phyloP scores from a whole-genome alignment of 2,329 filamentous ascomycete species.

The Lasiodiplodia hormozganensis region DNA sequence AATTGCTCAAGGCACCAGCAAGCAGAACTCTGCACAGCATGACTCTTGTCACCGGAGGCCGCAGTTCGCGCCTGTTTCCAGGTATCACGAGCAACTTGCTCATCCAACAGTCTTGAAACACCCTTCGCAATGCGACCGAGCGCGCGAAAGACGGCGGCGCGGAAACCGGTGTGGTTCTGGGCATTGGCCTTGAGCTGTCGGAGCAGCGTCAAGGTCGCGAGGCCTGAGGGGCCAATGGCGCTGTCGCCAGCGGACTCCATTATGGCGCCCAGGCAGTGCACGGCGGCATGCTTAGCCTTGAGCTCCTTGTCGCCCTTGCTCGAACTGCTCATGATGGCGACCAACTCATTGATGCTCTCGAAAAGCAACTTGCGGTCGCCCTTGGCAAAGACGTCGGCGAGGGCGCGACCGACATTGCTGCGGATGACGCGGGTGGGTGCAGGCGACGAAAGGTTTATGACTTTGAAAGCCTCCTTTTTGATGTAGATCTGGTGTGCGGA shows the following conservation, averaged over 20 bases:
- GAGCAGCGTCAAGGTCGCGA: constrained; percentile 74
- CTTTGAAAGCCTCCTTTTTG: constrained; percentile 93
- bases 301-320: constrained; percentile 78
- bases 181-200: constrained; percentile 78
- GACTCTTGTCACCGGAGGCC: constrained; percentile 80
- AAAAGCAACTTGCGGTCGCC: constrained; percentile 92
- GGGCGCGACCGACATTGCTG: constrained; percentile 84
- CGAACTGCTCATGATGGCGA: constrained; percentile 72
- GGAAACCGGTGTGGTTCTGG: constrained; percentile 79
- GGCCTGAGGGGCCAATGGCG: constrained; percentile 79
- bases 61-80: constrained; percentile 90
- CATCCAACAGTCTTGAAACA: constrained; percentile 79
- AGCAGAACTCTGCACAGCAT: constrained; percentile 78
- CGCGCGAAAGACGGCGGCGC: constrained; percentile 77
- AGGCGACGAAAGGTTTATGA: constrained; percentile 82
- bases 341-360: constrained; percentile 90
- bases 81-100: constrained; percentile 82
- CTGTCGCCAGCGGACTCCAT: constrained; percentile 94
- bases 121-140: constrained; percentile 79
- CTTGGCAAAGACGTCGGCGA: constrained; percentile 80
- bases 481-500: constrained; percentile 89
- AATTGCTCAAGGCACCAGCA: constrained; percentile 81
- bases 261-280: constrained; percentile 84
- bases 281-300: constrained; percentile 84
- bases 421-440: constrained; percentile 86